Evolutionary conservation across 257 asterid species (phyloP), one percentile per base, ranked within the genome.

Genomic region (Solanum bukasovii): DNA sequence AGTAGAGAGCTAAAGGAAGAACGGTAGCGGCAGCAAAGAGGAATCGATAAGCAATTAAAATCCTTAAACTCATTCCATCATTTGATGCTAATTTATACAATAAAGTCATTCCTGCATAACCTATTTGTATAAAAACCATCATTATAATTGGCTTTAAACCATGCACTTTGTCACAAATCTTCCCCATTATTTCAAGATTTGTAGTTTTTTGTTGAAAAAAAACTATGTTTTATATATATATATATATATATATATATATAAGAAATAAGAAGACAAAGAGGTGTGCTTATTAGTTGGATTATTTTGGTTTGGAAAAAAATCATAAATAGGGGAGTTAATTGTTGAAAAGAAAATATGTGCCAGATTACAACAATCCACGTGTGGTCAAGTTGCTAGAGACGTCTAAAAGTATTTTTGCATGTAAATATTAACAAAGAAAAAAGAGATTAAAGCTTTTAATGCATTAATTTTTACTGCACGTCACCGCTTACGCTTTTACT

Each of bases 31-130:
- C 84, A 35, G 96, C 98, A 67, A 96, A 92, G 44, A 94, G 67
- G 89, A 92, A 93, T 14, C 98, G 93, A 37, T 96, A 96, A 1
- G 98, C 94, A 31, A 95, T 92, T 87, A 96, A 34, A 23, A 96
- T 87, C 74, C 87, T 89, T 84, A 96, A 84, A 67, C 90, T 93
- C 87, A 91, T 88, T 23, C 97, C 96, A 56, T 81, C 35, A 67
- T 70, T 90, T 1, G 92, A 90, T 9, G 94, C 96, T 85, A 96
- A 25, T 87, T 96, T 96, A 88, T 93, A 94, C 23, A 93, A 61
- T 3, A 94, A 52, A 23, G 37, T 90, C 10, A 94, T 93, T 7
- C 92, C 96, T 2, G 94, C 81, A 8, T 87, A 13, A 8, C 89
- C 88, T 35, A 93, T 6, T 68, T 94, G 97, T 20, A 90, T 90